These are phyloP conservation scores for Wickerhamomyces subpelliculosus DNA, from an alignment of 805 yeast species.

Conservation along the genomic window DNA sequence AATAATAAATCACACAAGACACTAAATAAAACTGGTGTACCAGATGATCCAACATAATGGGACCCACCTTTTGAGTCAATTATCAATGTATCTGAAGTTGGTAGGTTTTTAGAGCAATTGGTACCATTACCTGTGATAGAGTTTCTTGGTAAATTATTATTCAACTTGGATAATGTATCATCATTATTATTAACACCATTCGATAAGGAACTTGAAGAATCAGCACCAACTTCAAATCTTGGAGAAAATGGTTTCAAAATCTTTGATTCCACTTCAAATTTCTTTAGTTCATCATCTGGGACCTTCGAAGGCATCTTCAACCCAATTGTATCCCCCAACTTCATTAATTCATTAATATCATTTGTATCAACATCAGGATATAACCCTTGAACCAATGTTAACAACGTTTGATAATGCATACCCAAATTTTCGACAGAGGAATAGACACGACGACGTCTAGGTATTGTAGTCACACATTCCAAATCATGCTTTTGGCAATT, in stretches of 20 bases:
- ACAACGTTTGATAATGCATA: slow-evolving; percentile 35
- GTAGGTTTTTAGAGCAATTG: slow-evolving; percentile 1
- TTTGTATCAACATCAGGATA: slow-evolving; percentile 39
- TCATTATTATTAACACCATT: background rate
- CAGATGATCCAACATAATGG: slow-evolving; percentile 40
- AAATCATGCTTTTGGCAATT: slow-evolving; percentile 31
- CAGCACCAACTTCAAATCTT: slow-evolving; percentile 2
- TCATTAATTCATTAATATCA: slow-evolving; percentile 34
- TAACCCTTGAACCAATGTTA: slow-evolving; percentile 31
- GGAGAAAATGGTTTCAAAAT: slow-evolving; percentile 17
- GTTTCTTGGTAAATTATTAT: too few species aligned
- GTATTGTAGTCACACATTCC: slow-evolving; percentile 34
- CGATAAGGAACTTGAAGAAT: too few species aligned
- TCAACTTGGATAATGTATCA: too few species aligned
- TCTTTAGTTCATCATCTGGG: slow-evolving; percentile 7
- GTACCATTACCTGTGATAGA: too few species aligned
- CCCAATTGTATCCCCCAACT: slow-evolving; percentile 17
- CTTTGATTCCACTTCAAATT: slow-evolving; percentile 14
- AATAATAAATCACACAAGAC: slow-evolving; percentile 36
- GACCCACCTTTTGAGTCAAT: slow-evolving; percentile 40
- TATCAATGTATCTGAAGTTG: slow-evolving; percentile 24
- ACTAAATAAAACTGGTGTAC: slow-evolving; percentile 37
- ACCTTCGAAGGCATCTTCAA: slow-evolving; percentile 11
- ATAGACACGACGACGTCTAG: slow-evolving; percentile 33
- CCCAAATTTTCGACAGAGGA: slow-evolving; percentile 37